Evolutionary conservation across 1,139 yeast genomes (phyloP), one percentile per base, ranked within the genome.

Genomic region (Debaryomyces robertsiae): DNA sequence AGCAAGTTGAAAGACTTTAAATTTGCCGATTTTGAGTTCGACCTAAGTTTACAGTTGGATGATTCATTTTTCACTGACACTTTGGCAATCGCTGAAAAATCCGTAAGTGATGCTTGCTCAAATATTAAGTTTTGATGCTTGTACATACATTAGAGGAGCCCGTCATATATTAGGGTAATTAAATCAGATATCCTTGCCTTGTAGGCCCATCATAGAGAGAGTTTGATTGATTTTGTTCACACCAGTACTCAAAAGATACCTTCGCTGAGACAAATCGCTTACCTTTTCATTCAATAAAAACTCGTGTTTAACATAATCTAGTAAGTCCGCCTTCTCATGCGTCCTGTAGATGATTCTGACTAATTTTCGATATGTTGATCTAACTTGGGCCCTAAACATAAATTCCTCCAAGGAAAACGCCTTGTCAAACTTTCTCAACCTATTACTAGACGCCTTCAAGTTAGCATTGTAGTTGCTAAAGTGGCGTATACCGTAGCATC

Each of bases 371-470:
- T 73, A 73, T 2, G 65, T 60, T 16, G 55, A 49, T 22, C 55
- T 53, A 6, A 71, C 60, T 41, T 63, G 61, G 37, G 58, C 64
- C 27, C 75, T 59, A 39, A 72, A 71, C 15, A 72, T 43, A 46
- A 70, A 73, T 45, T 73, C 77, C 28, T 73, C 75, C 3, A 73
- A 54, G 3, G 75, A 57, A 14, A 67, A 45, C 2, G 63, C 44
- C 22, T 46, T 47, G 11, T 44, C 49, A 34, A 46, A 38, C 25
- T 37, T 33, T 13, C 33, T n/a, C 15, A 31, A 30, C 19, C 31
- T 40, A 6, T 16, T 11, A 15, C 23, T 10, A 4, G 14, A 30
- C 18, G 19, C 11, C 7, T 25, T 25, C 4, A 11, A 15, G 9
- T 24, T 6, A 14, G 18, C 16, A 30, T 14, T 13, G 11, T 14